Conservation (phyloP, 1,284 basidiomycete genomes). For the Sanguinoderma infundibulare region DNA sequence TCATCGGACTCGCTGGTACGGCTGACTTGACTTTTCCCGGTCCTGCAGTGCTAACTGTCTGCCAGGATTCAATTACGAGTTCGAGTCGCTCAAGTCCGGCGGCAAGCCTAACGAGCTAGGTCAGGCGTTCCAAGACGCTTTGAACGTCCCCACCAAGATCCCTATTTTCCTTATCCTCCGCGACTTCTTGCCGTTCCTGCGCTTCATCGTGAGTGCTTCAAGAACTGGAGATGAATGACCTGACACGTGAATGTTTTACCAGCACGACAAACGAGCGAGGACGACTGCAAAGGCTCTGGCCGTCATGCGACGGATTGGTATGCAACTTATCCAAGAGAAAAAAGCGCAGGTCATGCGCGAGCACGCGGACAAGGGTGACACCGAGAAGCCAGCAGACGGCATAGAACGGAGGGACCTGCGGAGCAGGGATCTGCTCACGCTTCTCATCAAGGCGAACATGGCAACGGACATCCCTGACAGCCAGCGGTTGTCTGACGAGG, state of each 20-base stretch:
- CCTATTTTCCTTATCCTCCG: conserved; percentile 12
- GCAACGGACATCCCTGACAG: conserved; percentile 44
- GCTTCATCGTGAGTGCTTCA: conserved; percentile 19
- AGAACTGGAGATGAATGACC: too few relatives aligned
- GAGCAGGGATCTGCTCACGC: conserved; percentile 37
- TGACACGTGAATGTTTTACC: neutral
- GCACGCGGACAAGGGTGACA: conserved; percentile 12
- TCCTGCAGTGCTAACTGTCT: neutral
- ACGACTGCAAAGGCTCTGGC: conserved; percentile 28
- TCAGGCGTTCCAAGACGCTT: conserved; percentile 39
- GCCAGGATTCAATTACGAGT: conserved; percentile 51
- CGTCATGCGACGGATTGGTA: conserved; percentile 41
- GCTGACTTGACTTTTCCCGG: too few relatives aligned
- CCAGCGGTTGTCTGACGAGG: conserved; percentile 55
- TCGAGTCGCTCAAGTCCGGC: conserved; percentile 32
- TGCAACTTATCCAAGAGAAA: conserved; percentile 43
- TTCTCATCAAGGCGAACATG: conserved; percentile 53
- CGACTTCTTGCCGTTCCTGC: conserved; percentile 17
- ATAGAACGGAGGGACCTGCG: conserved; percentile 61
- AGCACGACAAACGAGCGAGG: conserved; percentile 2
- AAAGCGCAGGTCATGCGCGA: conserved; percentile 48
- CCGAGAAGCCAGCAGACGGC: conserved; percentile 51
- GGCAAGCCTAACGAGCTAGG: conserved; percentile 42
- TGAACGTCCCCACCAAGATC: conserved; percentile 3
- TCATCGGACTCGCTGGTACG: conserved; percentile 51